Conservation (phyloP, 116 monocot species). For the Dioscorea cayenensis region DNA sequence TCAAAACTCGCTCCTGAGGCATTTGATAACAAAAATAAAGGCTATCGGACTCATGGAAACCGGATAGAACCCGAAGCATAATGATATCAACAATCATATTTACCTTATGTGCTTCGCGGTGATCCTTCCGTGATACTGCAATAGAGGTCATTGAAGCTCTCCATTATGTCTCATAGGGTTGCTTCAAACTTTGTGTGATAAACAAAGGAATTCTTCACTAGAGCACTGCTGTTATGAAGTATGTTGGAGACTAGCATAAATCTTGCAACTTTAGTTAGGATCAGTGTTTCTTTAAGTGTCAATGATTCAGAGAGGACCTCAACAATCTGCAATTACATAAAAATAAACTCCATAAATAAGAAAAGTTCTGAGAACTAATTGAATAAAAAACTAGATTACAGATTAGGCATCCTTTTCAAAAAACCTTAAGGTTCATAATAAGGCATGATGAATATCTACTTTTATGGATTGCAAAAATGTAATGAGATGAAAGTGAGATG, state of each 20-base stretch:
- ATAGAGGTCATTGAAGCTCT: conserved; percentile 97
- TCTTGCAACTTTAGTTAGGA: conserved; percentile 97
- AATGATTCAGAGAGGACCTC: conserved; percentile 95
- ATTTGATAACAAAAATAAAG: conserved; percentile 11
- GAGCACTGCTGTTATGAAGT: conserved; percentile 98
- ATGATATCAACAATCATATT: not conserved
- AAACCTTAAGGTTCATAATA: too few relatives aligned
- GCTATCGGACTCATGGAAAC: not conserved
- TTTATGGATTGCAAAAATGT: not conserved
- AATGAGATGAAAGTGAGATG: not conserved
- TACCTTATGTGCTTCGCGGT: conserved; percentile 99
- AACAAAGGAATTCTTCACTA: conserved; percentile 97
- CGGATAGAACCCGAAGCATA: not conserved
- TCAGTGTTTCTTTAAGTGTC: conserved; percentile 94
- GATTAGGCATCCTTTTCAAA: too few relatives aligned
- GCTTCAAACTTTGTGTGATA: conserved; percentile 98
- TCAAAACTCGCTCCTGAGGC: conserved; percentile 83
- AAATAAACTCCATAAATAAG: not conserved
- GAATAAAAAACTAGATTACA: not conserved
- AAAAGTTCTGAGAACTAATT: not conserved
- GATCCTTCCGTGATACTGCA: conserved; percentile 96
- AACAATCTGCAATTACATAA: conserved; percentile 54
- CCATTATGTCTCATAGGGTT: conserved; percentile 85
- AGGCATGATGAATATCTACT: too few relatives aligned
- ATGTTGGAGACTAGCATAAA: conserved; percentile 99